Percentiles rank a stretch among this genome's conserved stretches.
Evolutionary conservation across 2,329 filamentous ascomycete species (phyloP).

Genomic region (Exserohilum rostratum): DNA sequence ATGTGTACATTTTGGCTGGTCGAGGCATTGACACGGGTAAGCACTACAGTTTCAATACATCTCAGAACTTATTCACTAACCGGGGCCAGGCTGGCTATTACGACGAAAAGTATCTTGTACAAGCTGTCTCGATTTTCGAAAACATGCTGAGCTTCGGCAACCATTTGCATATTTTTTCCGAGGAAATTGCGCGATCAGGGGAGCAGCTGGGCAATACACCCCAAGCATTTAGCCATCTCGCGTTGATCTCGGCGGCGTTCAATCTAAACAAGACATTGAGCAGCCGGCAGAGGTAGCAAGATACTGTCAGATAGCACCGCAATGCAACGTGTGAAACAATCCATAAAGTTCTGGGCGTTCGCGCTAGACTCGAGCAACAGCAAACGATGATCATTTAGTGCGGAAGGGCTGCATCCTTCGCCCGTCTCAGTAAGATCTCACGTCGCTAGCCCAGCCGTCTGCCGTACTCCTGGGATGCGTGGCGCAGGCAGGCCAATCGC

Average conservation of each 20-base stretch:
- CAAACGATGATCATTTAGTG: conserved; percentile 9
- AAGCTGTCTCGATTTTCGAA: conserved; percentile 72
- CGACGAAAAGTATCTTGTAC: conserved; percentile 66
- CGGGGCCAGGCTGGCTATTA: conserved; percentile 52
- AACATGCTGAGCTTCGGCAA: conserved; percentile 80
- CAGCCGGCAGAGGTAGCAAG: conserved; percentile 7
- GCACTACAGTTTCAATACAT: conserved; percentile 42
- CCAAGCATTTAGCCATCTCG: conserved; percentile 78
- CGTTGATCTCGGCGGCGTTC: conserved; percentile 77
- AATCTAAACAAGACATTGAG: conserved; percentile 65
- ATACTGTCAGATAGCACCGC: neutral
- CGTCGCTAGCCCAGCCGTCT: conserved; percentile 11
- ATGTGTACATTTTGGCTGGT: conserved; percentile 88
- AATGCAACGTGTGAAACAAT: conserved; percentile 1
- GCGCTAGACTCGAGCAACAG: conserved; percentile 9
- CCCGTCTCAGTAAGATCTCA: conserved; percentile 9
- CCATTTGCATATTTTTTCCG: conserved; percentile 78
- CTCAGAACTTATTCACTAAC: conserved; percentile 10
- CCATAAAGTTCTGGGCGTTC: conserved; percentile 8
- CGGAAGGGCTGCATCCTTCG: conserved; percentile 19
- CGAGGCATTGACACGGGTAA: conserved; percentile 74
- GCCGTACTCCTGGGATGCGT: conserved; percentile 13
- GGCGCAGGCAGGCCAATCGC: conserved; percentile 12
- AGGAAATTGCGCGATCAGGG: conserved; percentile 75
- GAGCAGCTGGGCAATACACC: conserved; percentile 82